A percentile compares a stretch with the other conserved stretches of the same genome.
These are phyloP conservation scores for Umbelopsis sp. DNA, from an alignment of 371 early-diverging fungal genomes.

Conservation along the genomic window DNA sequence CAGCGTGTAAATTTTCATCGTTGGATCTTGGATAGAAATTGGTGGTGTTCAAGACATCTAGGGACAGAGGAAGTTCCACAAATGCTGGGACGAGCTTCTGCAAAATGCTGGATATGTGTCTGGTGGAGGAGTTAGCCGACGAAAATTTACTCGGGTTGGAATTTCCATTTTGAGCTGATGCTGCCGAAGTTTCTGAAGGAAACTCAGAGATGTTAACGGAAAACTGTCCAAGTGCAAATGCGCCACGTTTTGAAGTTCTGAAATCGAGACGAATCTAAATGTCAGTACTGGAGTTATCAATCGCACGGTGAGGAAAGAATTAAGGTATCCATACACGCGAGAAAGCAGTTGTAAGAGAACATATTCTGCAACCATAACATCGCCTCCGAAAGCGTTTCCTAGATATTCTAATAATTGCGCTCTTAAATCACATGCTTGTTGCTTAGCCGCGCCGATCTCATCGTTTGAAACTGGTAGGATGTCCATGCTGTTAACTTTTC, in stretches of 20 bases:
- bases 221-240: slow-evolving; percentile 52
- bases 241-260: slow-evolving; percentile 42
- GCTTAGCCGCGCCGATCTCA: slow-evolving; percentile 17
- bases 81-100: slow-evolving; percentile 47
- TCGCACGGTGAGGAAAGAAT: neutral
- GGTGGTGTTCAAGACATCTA: slow-evolving; percentile 52
- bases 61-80: slow-evolving; percentile 52
- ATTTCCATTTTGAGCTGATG: slow-evolving; percentile 21
- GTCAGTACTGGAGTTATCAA: too few relatives aligned
- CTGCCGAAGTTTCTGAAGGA: slow-evolving; percentile 22
- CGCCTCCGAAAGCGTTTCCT: slow-evolving; percentile 52
- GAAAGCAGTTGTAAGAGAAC: slow-evolving; percentile 62
- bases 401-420: slow-evolving; percentile 55
- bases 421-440: slow-evolving; percentile 43
- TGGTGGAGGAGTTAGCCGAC: slow-evolving; percentile 27
- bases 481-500: slow-evolving; percentile 21
- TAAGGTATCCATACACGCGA: slow-evolving; percentile 48
- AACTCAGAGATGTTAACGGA: slow-evolving; percentile 48
- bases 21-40: slow-evolving; percentile 56
- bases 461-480: slow-evolving; percentile 16
- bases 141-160: neutral
- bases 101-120: slow-evolving; percentile 28
- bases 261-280: neutral
- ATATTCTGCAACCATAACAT: slow-evolving; percentile 60
- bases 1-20: slow-evolving; percentile 55